These are phyloP conservation scores for Alnus glutinosa DNA, from an alignment of 306 rosid species.

Conservation along the genomic window DNA sequence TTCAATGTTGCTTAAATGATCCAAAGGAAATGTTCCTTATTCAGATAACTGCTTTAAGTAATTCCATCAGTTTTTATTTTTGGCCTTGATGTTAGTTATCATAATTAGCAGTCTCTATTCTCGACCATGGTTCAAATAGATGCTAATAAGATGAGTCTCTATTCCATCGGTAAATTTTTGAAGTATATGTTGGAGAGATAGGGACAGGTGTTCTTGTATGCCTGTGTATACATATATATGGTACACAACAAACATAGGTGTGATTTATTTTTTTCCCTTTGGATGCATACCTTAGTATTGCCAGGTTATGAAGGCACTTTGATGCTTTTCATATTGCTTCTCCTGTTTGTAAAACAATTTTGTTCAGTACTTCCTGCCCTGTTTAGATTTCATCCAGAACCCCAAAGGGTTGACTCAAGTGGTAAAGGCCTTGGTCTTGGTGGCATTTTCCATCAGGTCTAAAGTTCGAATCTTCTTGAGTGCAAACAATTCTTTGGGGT, in stretches of 20 bases:
- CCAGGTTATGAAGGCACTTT: background rate
- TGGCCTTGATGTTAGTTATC: background rate
- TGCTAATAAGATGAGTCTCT: background rate
- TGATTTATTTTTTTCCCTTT: background rate
- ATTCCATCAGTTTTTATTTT: background rate
- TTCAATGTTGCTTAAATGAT: conserved; percentile 1
- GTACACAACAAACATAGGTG: background rate
- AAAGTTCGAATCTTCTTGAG: too few species aligned
- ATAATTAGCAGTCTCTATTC: background rate
- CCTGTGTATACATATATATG: background rate
- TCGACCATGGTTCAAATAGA: background rate
- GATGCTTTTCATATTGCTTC: background rate
- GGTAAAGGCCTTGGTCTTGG: too few species aligned
- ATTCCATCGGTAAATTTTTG: background rate
- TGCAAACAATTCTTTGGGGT: too few species aligned
- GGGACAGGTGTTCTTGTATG: background rate
- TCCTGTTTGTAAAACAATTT: background rate
- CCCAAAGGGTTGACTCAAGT: too few species aligned
- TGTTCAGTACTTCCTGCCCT: background rate
- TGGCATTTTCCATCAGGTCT: too few species aligned
- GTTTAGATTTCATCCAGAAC: background rate
- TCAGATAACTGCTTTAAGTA: background rate
- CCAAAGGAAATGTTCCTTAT: background rate
- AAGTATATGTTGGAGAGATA: background rate
- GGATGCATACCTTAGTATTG: background rate